These are phyloP conservation scores for Metschnikowia rubicola DNA, from an alignment of 805 yeast species.

Conservation along the genomic window DNA sequence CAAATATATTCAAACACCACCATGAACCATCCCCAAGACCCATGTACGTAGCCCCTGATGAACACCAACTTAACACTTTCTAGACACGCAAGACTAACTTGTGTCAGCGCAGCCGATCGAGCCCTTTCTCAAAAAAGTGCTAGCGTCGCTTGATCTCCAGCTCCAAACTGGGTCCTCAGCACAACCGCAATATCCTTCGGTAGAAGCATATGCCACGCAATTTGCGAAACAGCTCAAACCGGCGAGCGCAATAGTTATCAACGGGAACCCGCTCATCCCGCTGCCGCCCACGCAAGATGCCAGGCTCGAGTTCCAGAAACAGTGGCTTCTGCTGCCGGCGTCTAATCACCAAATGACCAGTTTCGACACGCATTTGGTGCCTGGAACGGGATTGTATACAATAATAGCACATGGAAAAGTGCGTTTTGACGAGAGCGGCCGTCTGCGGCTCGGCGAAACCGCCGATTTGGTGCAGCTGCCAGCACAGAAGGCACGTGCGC, in stretches of 20 bases:
- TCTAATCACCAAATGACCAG: conserved; percentile 64
- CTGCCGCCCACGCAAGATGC: conserved; percentile 25
- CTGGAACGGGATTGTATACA: conserved; percentile 56
- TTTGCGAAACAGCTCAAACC: conserved; percentile 51
- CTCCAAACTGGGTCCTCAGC: conserved; percentile 17
- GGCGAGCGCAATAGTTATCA: conserved; percentile 51
- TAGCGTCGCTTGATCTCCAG: conserved; percentile 35
- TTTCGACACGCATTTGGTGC: conserved; percentile 63
- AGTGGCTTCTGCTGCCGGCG: conserved; percentile 54
- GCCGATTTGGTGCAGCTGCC: conserved; percentile 44
- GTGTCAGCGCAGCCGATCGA: conserved; percentile 36
- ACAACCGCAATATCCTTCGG: conserved; percentile 23
- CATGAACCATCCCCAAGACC: conserved; percentile 15
- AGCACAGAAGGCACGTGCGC: conserved; percentile 33
- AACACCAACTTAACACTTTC: conserved; percentile 6
- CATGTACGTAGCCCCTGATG: conserved; percentile 15
- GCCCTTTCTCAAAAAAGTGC: conserved; percentile 35
- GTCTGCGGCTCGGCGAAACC: conserved; percentile 59
- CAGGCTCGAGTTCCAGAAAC: conserved; percentile 50
- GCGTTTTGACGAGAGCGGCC: conserved; percentile 73
- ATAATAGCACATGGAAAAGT: conserved; percentile 58
- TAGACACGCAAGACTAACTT: conserved; percentile 5
- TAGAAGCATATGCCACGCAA: conserved; percentile 41
- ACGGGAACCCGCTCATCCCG: conserved; percentile 52
- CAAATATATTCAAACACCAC: not conserved